These are phyloP conservation scores for Dactylis glomerata DNA, from an alignment of 176 grass and related monocot species.

Conservation along the genomic window DNA sequence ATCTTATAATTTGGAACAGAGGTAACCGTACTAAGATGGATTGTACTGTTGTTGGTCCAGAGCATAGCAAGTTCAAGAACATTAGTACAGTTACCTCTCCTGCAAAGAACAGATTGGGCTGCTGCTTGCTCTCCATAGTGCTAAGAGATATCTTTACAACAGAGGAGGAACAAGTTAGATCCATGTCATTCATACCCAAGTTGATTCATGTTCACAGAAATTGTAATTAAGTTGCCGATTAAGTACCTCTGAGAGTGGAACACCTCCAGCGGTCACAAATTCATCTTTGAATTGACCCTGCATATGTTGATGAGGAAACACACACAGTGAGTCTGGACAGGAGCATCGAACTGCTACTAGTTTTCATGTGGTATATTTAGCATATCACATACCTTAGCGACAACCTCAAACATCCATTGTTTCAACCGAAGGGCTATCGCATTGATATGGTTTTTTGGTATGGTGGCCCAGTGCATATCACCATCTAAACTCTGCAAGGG, in stretches of 20 bases:
- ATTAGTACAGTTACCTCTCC: slow-evolving; percentile 66
- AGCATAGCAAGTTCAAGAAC: slow-evolving; percentile 16
- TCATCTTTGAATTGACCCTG: slow-evolving; percentile 99
- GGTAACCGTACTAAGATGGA: not conserved
- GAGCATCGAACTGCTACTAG: not conserved
- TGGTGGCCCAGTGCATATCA: slow-evolving; percentile 70
- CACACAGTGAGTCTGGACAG: slow-evolving; percentile 14
- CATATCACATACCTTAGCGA: slow-evolving; percentile 60
- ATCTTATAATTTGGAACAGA: too few species aligned
- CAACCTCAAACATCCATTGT: slow-evolving; percentile 70
- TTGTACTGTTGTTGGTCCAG: not conserved
- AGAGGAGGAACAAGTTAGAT: slow-evolving; percentile 23
- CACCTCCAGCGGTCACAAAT: slow-evolving; percentile 93
- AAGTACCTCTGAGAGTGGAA: slow-evolving; percentile 83
- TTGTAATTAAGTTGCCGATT: slow-evolving; percentile 9
- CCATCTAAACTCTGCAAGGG: slow-evolving; percentile 73
- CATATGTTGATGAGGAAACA: slow-evolving; percentile 18
- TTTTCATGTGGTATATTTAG: not conserved
- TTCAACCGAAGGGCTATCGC: slow-evolving; percentile 60
- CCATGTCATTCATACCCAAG: not conserved
- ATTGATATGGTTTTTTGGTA: slow-evolving; percentile 70
- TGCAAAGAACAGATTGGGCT: slow-evolving; percentile 78
- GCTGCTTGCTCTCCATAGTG: slow-evolving; percentile 95
- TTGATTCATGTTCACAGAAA: slow-evolving; percentile 6
- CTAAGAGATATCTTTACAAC: slow-evolving; percentile 62